Base-by-base conservation (phyloP, 352 stramenopile genomes). In the Phytophthora tubulina region DNA sequence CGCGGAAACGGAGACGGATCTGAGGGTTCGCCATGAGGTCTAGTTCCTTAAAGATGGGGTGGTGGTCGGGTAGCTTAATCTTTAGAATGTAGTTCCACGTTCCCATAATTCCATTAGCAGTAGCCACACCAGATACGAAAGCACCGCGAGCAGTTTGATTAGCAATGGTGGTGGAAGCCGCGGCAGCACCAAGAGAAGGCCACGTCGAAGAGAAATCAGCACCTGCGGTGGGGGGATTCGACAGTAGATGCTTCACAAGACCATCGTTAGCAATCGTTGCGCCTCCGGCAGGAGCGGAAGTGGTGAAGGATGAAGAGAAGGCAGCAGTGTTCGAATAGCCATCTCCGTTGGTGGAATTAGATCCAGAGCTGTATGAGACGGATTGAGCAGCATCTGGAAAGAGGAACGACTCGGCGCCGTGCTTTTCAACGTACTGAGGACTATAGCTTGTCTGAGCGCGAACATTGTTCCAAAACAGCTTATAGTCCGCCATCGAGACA, bases 371-470 rank as follows among this genome's bases (percentile, higher is more conserved):
- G 2, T 56, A 62, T 0, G 5, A 1, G 13, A 6, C 36, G 36
- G 45, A 55, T 15, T 56, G 45, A 48, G 39, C 63, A 9, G 45
- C 3, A 58, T 70, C 63, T 9, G 44, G 63, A 30, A 15, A 70
- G 14, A 70, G 53, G 35, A 64, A 70, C 0, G 44, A 54, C 13
- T 63, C 52, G 11, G 63, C 44, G 4, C 53, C 63, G 53, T 70
- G 63, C 45, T 70, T 70, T 1, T 70, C 35, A n/a, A 70, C 53
- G 14, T 70, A 70, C 21, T 52, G 39, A 52, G 44, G 35, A 30
- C 44, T 64, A 4, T 50, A 61, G 7, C 50, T 9, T 0, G 45
- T 53, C 63, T 42, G 36, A 42, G 36, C 36, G 3, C 36, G 36
- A 10, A 42, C 5, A 9, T 42, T 42, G 36, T 42, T 42, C 36